phyloP scores from a whole-genome alignment of 2,329 filamentous ascomycete genomes.

The Tolypocladium inflatum region DNA sequence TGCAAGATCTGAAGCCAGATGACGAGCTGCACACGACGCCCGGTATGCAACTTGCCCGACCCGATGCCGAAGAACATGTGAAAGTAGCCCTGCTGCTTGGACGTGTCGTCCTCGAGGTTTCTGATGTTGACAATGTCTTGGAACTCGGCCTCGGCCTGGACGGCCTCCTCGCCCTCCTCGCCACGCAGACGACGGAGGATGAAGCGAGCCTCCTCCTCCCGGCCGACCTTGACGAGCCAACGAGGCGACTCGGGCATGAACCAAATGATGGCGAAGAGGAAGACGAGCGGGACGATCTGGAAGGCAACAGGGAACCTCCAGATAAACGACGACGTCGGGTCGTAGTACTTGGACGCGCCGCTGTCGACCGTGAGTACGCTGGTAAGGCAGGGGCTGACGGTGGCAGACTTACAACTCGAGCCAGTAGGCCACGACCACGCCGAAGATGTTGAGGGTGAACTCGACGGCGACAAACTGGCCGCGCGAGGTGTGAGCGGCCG shows the following conservation, averaged over 20 bases:
- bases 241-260: constrained; percentile 63
- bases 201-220: constrained; percentile 57
- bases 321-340: constrained; percentile 45
- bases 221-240: constrained; percentile 56
- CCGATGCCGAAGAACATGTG: constrained; percentile 59
- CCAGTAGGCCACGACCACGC: constrained; percentile 54
- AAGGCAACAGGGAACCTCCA: constrained; percentile 65
- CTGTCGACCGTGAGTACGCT: constrained; percentile 5
- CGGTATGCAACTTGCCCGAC: constrained; percentile 56
- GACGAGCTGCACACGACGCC: constrained; percentile 57
- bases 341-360: constrained; percentile 51
- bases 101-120: constrained; percentile 51
- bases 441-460: constrained; percentile 65
- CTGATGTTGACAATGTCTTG: constrained; percentile 58
- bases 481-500: constrained; percentile 55
- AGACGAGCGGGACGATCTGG: constrained; percentile 54
- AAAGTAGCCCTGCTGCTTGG: constrained; percentile 47
- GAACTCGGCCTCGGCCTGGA: constrained; percentile 52
- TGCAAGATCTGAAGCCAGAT: constrained; percentile 66
- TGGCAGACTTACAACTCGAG: constrained; percentile 30
- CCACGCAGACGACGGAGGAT: constrained; percentile 57
- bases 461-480: constrained; percentile 63
- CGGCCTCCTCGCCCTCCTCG: constrained; percentile 38
- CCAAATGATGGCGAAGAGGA: constrained; percentile 47
- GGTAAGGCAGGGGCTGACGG: too few relatives aligned